Percentiles rank a stretch among this genome's conserved stretches.
Conservation (phyloP, 306 rosid genomes). For the Quercus cerris region DNA sequence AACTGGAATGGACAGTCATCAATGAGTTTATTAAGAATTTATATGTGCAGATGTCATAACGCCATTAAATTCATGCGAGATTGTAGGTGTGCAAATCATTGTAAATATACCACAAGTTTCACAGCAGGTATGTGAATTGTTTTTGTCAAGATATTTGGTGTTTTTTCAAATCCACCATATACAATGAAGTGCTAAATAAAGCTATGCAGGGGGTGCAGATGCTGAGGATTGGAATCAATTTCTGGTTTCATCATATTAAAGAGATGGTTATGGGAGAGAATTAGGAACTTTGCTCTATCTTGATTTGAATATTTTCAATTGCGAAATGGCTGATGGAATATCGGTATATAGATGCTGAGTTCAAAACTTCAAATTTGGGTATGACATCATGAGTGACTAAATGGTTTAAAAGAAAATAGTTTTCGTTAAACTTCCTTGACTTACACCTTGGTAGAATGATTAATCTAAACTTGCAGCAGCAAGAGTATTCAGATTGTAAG, state of each 20-base stretch:
- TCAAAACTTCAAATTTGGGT: no score
- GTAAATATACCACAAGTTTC: slow-evolving; percentile 59
- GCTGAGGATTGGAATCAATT: not conserved
- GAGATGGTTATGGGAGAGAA: not conserved
- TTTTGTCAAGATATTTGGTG: slow-evolving; percentile 53
- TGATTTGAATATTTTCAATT: not conserved
- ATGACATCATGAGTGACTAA: no score
- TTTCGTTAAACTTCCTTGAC: no score
- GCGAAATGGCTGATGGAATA: not conserved
- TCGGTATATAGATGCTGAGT: not conserved
- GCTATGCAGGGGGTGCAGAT: not conserved
- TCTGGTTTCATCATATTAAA: not conserved
- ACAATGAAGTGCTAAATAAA: not conserved
- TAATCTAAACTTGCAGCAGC: no score
- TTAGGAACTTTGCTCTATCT: not conserved
- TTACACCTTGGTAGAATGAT: no score
- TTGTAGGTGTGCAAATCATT: slow-evolving; percentile 43
- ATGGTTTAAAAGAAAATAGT: no score
- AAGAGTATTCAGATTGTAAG: not conserved
- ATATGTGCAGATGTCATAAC: slow-evolving; percentile 53
- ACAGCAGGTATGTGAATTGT: slow-evolving; percentile 46
- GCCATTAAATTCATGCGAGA: slow-evolving; percentile 50
- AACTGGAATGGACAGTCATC: slow-evolving; percentile 41
- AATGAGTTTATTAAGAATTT: slow-evolving; percentile 54
- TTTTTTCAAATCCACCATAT: slow-evolving; percentile 19